Evolutionary conservation across 129 eudicot genomes (phyloP).

Genomic region (Helianthus tuberosus): DNA sequence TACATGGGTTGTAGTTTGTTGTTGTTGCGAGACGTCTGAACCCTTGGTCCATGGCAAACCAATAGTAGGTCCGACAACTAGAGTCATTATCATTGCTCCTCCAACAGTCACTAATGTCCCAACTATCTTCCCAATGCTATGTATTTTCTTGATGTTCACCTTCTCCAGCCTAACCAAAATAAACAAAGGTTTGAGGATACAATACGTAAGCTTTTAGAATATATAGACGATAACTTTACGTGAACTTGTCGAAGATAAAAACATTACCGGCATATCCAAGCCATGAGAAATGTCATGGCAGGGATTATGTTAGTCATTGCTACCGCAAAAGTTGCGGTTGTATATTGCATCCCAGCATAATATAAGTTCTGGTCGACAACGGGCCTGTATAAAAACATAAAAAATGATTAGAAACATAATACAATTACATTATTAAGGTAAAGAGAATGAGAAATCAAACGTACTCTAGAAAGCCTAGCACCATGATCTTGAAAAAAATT

Average conservation of each 20-base stretch:
- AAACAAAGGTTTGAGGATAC: neutral
- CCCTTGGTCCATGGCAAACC: conserved; percentile 56
- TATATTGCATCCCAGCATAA: conserved; percentile 65
- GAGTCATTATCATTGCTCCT: conserved; percentile 82
- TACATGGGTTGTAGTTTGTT: conserved; percentile 26
- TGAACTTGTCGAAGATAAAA: conserved; percentile 7
- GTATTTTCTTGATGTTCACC: conserved; percentile 53
- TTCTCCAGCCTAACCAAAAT: conserved; percentile 53
- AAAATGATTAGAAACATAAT: neutral
- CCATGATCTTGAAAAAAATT: conserved; percentile 49
- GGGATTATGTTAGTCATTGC: conserved; percentile 77
- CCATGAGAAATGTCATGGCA: conserved; percentile 64
- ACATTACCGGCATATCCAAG: conserved; percentile 59
- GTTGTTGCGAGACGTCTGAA: conserved; percentile 17
- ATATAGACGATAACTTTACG: neutral
- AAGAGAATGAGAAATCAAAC: conserved; percentile 4
- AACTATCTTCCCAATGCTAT: conserved; percentile 63
- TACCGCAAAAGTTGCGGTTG: conserved; percentile 63
- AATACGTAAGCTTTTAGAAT: too few relatives aligned
- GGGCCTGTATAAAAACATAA: conserved; percentile 44
- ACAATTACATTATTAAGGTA: neutral
- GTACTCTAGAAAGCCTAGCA: conserved; percentile 70
- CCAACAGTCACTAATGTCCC: conserved; percentile 72
- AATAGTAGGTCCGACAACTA: conserved; percentile 58
- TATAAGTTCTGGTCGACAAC: conserved; percentile 73